Evolutionary conservation across 345 rosid genomes (phyloP).

Genomic region (Erysimum cheiranthoides): DNA sequence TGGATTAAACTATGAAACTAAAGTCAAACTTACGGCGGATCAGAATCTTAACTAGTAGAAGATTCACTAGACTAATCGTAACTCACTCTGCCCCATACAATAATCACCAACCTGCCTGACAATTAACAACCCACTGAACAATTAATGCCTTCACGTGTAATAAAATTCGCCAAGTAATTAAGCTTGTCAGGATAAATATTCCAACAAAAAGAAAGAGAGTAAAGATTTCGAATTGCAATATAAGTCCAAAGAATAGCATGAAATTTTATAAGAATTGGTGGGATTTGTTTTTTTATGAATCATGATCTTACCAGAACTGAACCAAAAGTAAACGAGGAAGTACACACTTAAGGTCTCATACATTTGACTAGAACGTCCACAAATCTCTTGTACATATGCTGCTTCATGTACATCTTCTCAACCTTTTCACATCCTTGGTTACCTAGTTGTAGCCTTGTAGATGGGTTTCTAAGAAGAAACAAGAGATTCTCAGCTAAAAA

Average conservation of each 20-base stretch:
- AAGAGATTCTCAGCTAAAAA: slow-evolving; percentile 64
- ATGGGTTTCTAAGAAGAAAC: slow-evolving; percentile 65
- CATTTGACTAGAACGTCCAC: slow-evolving; percentile 80
- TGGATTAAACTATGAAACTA: neutral
- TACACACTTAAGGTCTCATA: slow-evolving; percentile 61
- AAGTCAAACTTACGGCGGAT: slow-evolving; percentile 4
- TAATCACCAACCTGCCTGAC: slow-evolving; percentile 15
- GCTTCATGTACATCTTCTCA: slow-evolving; percentile 74
- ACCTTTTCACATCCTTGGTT: slow-evolving; percentile 72
- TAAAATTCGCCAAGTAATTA: neutral
- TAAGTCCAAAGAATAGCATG: slow-evolving; percentile 27
- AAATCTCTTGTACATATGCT: slow-evolving; percentile 87
- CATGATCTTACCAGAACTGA: slow-evolving; percentile 12
- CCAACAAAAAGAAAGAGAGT: neutral
- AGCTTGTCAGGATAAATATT: slow-evolving; percentile 8
- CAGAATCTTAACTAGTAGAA: slow-evolving; percentile 14
- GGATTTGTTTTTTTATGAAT: slow-evolving; percentile 4
- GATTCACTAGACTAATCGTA: slow-evolving; percentile 18
- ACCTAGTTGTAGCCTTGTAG: slow-evolving; percentile 70
- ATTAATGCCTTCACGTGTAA: slow-evolving; percentile 27
- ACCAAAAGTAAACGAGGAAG: slow-evolving; percentile 10
- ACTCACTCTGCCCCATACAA: slow-evolving; percentile 35
- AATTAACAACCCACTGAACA: slow-evolving; percentile 1
- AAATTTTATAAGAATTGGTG: slow-evolving; percentile 25
- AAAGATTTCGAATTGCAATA: slow-evolving; percentile 1